Evolutionary conservation across 1,139 yeast genomes (phyloP).

Genomic region (Lodderomyces beijingensis): DNA sequence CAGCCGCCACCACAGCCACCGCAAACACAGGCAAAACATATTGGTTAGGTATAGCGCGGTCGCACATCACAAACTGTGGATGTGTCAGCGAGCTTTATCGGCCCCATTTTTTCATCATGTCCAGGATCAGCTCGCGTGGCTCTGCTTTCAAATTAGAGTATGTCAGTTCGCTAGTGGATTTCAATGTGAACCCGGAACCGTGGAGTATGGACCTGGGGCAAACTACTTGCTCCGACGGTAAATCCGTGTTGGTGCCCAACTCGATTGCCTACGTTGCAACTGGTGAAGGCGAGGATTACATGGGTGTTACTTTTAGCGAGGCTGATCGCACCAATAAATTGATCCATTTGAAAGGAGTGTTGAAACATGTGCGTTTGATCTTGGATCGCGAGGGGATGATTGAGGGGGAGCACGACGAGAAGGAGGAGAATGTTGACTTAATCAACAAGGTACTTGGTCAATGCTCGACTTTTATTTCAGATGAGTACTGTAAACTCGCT

Average conservation of each 20-base stretch:
- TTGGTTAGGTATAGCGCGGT: slow-evolving; percentile 37
- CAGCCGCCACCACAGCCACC: too few species aligned
- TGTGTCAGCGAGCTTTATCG: slow-evolving; percentile 25
- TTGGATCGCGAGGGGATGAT: too few species aligned
- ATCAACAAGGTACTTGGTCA: slow-evolving; percentile 12
- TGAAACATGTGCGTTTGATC: slow-evolving; percentile 15
- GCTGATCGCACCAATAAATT: slow-evolving; percentile 18
- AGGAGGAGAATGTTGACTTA: too few species aligned
- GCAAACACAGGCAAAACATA: slow-evolving; percentile 20
- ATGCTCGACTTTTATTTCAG: slow-evolving; percentile 14
- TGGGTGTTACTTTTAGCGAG: slow-evolving; percentile 19
- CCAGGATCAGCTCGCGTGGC: slow-evolving; percentile 10
- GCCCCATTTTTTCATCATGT: slow-evolving; percentile 18
- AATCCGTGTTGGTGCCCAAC: slow-evolving; percentile 19
- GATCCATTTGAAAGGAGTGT: slow-evolving; percentile 16
- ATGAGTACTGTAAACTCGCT: slow-evolving; percentile 5
- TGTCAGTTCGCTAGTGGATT: slow-evolving; percentile 18
- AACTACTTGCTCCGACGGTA: slow-evolving; percentile 17
- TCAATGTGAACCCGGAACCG: slow-evolving; percentile 17
- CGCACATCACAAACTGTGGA: slow-evolving; percentile 32
- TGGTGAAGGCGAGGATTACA: slow-evolving; percentile 11
- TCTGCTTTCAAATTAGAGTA: slow-evolving; percentile 14
- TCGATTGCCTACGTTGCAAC: slow-evolving; percentile 17
- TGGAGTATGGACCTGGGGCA: slow-evolving; percentile 12
- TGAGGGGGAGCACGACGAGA: too few species aligned